Conservation (phyloP, 139 green algal genomes). For the Chlorella sp. region DNA sequence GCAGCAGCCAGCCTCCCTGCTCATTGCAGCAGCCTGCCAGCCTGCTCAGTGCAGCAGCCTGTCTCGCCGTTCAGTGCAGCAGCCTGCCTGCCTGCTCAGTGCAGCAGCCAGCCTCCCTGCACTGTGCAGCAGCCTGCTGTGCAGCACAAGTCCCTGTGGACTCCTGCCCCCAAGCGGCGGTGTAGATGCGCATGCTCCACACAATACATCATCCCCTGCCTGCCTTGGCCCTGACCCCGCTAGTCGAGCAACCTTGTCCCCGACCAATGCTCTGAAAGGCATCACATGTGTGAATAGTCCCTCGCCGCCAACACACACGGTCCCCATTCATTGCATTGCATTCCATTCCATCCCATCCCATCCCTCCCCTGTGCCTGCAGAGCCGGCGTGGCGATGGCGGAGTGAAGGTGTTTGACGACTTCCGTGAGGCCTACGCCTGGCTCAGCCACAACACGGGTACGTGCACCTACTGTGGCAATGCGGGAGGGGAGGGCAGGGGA, state of each 20-base stretch:
- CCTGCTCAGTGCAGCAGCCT: too few relatives aligned
- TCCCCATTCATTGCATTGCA: too few relatives aligned
- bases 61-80: too few relatives aligned
- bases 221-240: too few relatives aligned
- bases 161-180: too few relatives aligned
- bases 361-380: conserved; percentile 64
- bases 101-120: not conserved
- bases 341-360: too few relatives aligned
- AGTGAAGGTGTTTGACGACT: conserved; percentile 88
- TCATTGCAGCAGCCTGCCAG: not conserved
- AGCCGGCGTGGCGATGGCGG: conserved; percentile 32
- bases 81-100: not conserved
- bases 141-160: not conserved
- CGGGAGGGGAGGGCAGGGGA: too few relatives aligned
- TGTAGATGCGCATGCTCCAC: too few relatives aligned
- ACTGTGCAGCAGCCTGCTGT: not conserved
- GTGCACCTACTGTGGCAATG: not conserved
- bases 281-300: too few relatives aligned
- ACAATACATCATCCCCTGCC: too few relatives aligned
- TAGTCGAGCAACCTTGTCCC: too few relatives aligned
- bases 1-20: not conserved
- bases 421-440: conserved; percentile 88
- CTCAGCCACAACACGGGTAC: conserved; percentile 84
- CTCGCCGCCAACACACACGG: not conserved
- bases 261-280: too few relatives aligned